phyloP scores from a whole-genome alignment of 2,329 filamentous ascomycete species.

The Cyclaneusma minus region DNA sequence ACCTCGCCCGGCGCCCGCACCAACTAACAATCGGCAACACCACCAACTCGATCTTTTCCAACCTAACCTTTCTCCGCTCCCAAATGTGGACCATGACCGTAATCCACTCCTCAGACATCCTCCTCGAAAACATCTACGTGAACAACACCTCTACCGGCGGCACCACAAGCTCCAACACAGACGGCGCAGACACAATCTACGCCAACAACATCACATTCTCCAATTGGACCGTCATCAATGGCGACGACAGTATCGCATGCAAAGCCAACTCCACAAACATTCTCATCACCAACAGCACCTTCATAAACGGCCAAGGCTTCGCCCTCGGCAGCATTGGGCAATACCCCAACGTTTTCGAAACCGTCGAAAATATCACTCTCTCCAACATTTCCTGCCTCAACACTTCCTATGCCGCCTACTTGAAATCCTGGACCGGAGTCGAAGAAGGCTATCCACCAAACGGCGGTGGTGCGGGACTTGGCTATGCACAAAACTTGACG shows the following conservation, averaged over 20 bases:
- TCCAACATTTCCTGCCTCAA: slow-evolving; percentile 29
- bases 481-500: slow-evolving; percentile 21
- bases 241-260: slow-evolving; percentile 35
- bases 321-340: slow-evolving; percentile 42
- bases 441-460: slow-evolving; percentile 36
- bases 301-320: slow-evolving; percentile 34
- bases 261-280: slow-evolving; percentile 43
- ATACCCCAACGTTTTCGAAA: slow-evolving; percentile 30
- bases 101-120: slow-evolving; percentile 28
- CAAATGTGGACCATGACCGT: slow-evolving; percentile 47
- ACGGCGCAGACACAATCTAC: slow-evolving; percentile 34
- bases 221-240: slow-evolving; percentile 33
- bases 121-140: slow-evolving; percentile 34
- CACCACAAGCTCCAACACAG: slow-evolving; percentile 18
- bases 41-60: slow-evolving; percentile 29
- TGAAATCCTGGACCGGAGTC: slow-evolving; percentile 43
- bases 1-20: slow-evolving; percentile 32
- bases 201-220: slow-evolving; percentile 34
- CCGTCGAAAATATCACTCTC: slow-evolving; percentile 31
- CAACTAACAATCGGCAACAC: slow-evolving; percentile 33
- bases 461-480: slow-evolving; percentile 38
- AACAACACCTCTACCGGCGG: slow-evolving; percentile 27
- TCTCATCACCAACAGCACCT: slow-evolving; percentile 28
- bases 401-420: slow-evolving; percentile 31
- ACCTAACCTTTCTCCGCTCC: slow-evolving; percentile 34